A percentile compares a stretch with the other conserved stretches of the same genome.
phyloP scores from a whole-genome alignment of 352 stramenopile species.

The Globisporangium ultimum region DNA sequence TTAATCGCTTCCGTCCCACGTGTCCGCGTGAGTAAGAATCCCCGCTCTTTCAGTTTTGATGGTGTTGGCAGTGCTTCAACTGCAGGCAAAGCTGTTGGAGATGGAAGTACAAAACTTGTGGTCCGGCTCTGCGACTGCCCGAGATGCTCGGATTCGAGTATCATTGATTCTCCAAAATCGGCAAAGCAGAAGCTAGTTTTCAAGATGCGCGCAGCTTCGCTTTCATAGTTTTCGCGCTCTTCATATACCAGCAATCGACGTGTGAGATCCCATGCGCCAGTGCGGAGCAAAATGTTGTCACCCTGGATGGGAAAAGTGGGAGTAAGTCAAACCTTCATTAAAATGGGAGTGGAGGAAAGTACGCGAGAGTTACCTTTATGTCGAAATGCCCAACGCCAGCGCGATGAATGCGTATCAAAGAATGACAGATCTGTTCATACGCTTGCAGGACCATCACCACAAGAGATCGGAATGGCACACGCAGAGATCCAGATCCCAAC shows the following conservation, averaged over 20 bases:
- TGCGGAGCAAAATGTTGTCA: slow-evolving; percentile 65
- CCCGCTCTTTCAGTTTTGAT: background rate
- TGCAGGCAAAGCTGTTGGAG: slow-evolving; percentile 14
- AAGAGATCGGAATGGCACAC: slow-evolving; percentile 33
- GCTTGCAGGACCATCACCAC: slow-evolving; percentile 39
- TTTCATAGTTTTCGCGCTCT: slow-evolving; percentile 18
- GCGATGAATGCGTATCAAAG: slow-evolving; percentile 36
- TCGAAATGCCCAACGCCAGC: slow-evolving; percentile 59
- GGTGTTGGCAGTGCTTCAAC: background rate
- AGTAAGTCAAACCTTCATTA: background rate
- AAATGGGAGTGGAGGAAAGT: background rate
- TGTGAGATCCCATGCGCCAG: slow-evolving; percentile 27
- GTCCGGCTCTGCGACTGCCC: slow-evolving; percentile 1
- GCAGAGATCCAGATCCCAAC: slow-evolving; percentile 4
- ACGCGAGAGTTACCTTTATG: slow-evolving; percentile 41
- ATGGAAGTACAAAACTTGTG: slow-evolving; percentile 21
- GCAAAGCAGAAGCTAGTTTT: slow-evolving; percentile 44
- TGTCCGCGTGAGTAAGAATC: slow-evolving; percentile 34
- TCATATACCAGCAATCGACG: slow-evolving; percentile 23
- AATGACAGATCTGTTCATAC: slow-evolving; percentile 34
- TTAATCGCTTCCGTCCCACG: slow-evolving; percentile 77
- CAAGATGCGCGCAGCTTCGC: slow-evolving; percentile 7
- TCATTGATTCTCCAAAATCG: slow-evolving; percentile 71
- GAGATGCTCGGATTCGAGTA: slow-evolving; percentile 18
- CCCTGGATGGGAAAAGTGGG: slow-evolving; percentile 20